Conservation (phyloP, 2,329 filamentous ascomycete genomes). For the Fusarium neocosmosporiellum region DNA sequence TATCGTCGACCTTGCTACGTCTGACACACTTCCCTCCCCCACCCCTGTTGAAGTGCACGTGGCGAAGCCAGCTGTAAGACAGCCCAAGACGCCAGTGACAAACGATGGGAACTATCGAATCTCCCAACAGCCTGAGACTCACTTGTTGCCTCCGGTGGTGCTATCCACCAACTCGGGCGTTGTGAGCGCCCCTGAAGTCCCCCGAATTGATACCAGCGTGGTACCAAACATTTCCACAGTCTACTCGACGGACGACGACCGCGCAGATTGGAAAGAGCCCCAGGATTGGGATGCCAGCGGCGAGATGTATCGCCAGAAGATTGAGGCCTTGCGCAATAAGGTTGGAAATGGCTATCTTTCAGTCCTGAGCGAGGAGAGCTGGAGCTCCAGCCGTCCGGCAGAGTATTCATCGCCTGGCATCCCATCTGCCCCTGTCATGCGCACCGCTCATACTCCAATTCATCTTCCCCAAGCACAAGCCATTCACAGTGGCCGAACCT, state of each 20-base stretch:
- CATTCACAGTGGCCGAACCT: slow-evolving; percentile 64
- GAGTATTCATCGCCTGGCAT: slow-evolving; percentile 40
- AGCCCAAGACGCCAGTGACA: slow-evolving; percentile 34
- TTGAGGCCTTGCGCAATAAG: slow-evolving; percentile 86
- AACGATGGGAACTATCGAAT: slow-evolving; percentile 57
- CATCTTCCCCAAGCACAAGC: slow-evolving; percentile 55
- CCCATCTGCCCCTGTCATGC: slow-evolving; percentile 43
- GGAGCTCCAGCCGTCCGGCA: slow-evolving; percentile 52
- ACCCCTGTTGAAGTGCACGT: slow-evolving; percentile 45
- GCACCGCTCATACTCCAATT: slow-evolving; percentile 46
- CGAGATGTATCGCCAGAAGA: slow-evolving; percentile 86
- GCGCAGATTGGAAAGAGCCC: slow-evolving; percentile 53
- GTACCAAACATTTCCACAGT: slow-evolving; percentile 32
- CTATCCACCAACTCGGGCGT: slow-evolving; percentile 47
- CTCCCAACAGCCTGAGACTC: slow-evolving; percentile 55
- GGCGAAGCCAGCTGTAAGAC: slow-evolving; percentile 28
- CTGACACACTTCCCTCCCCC: slow-evolving; percentile 51
- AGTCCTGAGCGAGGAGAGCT: slow-evolving; percentile 82
- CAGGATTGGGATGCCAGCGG: slow-evolving; percentile 75
- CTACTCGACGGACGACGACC: slow-evolving; percentile 26
- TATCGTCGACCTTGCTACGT: slow-evolving; percentile 72
- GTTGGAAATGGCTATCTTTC: slow-evolving; percentile 90
- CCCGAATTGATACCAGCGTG: slow-evolving; percentile 41
- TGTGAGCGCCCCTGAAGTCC: slow-evolving; percentile 37
- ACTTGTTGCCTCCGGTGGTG: slow-evolving; percentile 46